Conservation (phyloP, 1,139 yeast genomes). For the Pichia sp. region DNA sequence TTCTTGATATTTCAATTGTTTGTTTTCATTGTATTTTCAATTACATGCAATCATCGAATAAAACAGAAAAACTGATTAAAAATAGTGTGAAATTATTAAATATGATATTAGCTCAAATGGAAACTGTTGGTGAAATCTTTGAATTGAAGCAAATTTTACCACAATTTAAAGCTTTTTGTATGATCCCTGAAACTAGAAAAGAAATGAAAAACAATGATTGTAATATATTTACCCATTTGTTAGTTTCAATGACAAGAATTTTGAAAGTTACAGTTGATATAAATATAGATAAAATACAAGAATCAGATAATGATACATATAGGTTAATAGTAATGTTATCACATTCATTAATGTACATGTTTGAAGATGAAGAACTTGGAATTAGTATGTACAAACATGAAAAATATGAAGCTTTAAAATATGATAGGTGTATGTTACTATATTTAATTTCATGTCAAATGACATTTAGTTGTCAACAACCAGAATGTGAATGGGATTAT, state of each 20-base stretch:
- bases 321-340: constrained; percentile 3
- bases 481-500: constrained; percentile 6
- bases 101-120: constrained; percentile 8
- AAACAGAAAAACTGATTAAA: background rate
- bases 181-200: constrained; percentile 1
- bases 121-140: constrained; percentile 14
- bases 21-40: constrained; percentile 15
- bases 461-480: constrained; percentile 4
- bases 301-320: constrained; percentile 1
- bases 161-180: constrained; percentile 9
- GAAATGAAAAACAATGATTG: constrained; percentile 3
- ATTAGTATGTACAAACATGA: constrained; percentile 6
- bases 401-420: background rate
- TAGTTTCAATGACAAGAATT: constrained; percentile 4
- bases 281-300: constrained; percentile 5
- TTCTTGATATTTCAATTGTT: constrained; percentile 13
- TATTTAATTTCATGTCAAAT: constrained; percentile 10
- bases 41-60: background rate
- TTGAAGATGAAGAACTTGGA: constrained; percentile 12
- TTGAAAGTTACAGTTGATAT: constrained; percentile 2
- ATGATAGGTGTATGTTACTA: background rate
- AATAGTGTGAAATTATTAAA: constrained; percentile 1
- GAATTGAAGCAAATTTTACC: constrained; percentile 12
- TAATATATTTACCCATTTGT: constrained; percentile 2
- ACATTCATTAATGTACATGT: constrained; percentile 4